A percentile compares a stretch with the other conserved stretches of the same genome.
These are phyloP conservation scores for Ganoderma lingzhi DNA, from an alignment of 1,284 basidiomycete species.

Conservation along the genomic window DNA sequence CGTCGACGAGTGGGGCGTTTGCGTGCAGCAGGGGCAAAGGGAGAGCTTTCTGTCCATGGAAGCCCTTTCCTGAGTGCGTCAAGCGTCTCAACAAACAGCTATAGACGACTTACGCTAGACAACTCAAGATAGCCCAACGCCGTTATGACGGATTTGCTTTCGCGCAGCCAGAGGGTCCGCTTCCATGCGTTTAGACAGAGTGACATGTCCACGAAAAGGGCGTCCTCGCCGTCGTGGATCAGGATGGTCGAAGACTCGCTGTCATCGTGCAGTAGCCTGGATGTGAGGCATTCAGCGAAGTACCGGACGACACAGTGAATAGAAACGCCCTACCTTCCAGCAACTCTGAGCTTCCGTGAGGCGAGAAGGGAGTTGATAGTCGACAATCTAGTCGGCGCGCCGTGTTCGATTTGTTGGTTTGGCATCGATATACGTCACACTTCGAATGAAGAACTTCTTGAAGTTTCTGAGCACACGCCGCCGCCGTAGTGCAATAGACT, in stretches of 20 bases:
- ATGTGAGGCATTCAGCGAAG: background rate
- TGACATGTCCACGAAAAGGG: slow-evolving; percentile 60
- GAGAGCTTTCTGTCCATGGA: slow-evolving; percentile 18
- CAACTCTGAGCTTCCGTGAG: slow-evolving; percentile 33
- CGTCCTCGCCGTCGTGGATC: slow-evolving; percentile 54
- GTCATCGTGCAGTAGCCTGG: slow-evolving; percentile 27
- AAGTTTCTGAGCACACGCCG: background rate
- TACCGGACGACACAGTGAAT: background rate
- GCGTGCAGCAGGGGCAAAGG: slow-evolving; percentile 27
- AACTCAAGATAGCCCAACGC: slow-evolving; percentile 64
- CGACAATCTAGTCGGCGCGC: slow-evolving; percentile 25
- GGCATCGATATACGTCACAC: slow-evolving; percentile 15
- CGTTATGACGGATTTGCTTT: slow-evolving; percentile 57
- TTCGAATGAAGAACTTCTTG: background rate
- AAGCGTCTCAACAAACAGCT: background rate
- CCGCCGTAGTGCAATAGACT: background rate
- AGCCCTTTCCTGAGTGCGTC: background rate
- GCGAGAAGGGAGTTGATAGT: slow-evolving; percentile 26
- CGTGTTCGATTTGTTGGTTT: slow-evolving; percentile 32
- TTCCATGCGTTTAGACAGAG: slow-evolving; percentile 52
- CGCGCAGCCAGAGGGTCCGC: slow-evolving; percentile 53
- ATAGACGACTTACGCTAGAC: slow-evolving; percentile 45
- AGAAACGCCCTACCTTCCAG: slow-evolving; percentile 26
- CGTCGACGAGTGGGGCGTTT: slow-evolving; percentile 37
- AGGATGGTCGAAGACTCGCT: slow-evolving; percentile 45